Conservation (phyloP, 345 rosid species). For the Salix caprea region DNA sequence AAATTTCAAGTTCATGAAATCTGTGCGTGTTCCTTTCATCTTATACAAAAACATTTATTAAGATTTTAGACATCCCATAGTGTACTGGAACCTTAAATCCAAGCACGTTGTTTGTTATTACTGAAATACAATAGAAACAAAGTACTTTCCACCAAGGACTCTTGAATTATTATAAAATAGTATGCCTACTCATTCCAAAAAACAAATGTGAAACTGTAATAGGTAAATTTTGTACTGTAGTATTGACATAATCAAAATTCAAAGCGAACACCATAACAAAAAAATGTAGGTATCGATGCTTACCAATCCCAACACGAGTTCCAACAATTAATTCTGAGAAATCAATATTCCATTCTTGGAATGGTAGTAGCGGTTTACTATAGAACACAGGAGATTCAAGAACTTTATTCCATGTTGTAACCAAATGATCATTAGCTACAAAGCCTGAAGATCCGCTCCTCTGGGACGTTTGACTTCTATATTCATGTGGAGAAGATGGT, state of each 20-base stretch:
- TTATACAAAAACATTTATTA: not conserved
- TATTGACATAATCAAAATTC: not conserved
- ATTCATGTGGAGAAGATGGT: slow-evolving; percentile 87
- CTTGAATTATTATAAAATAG: not conserved
- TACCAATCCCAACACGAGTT: slow-evolving; percentile 97
- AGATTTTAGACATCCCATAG: not conserved
- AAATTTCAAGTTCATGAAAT: not conserved
- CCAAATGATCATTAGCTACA: slow-evolving; percentile 41
- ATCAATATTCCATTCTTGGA: slow-evolving; percentile 90
- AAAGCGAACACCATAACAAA: not conserved
- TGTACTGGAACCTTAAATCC: not conserved
- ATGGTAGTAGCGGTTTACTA: slow-evolving; percentile 67
- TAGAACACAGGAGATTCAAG: slow-evolving; percentile 82
- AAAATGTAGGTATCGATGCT: slow-evolving; percentile 13
- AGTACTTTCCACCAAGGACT: not conserved
- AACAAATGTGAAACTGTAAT: not conserved
- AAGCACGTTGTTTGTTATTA: not conserved
- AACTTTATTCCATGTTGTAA: slow-evolving; percentile 72
- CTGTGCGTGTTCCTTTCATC: not conserved
- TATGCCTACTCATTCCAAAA: not conserved
- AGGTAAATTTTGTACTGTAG: not conserved
- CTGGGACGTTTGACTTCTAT: slow-evolving; percentile 56
- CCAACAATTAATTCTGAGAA: slow-evolving; percentile 90
- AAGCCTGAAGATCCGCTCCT: slow-evolving; percentile 45
- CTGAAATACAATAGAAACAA: not conserved